A percentile compares a stretch with the other conserved stretches of the same genome.
These are phyloP conservation scores for Cyberlindnera mrakii DNA, from an alignment of 805 yeast genomes.

Conservation along the genomic window DNA sequence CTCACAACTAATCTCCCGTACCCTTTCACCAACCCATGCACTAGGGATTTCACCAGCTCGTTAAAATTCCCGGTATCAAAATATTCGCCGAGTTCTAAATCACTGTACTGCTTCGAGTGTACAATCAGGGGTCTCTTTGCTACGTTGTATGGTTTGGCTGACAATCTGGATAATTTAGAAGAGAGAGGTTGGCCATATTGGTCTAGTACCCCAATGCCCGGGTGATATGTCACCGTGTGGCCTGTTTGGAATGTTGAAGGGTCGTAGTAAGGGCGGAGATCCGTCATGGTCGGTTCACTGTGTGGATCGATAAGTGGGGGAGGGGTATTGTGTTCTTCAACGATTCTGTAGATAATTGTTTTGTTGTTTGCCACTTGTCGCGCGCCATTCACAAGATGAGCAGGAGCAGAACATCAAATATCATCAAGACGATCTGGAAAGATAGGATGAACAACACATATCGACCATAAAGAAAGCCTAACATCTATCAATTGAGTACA, in stretches of 20 bases:
- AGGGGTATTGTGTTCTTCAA: too few species aligned
- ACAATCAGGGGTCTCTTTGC: too few species aligned
- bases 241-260: constrained; percentile 63
- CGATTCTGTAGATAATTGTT: too few species aligned
- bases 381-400: too few species aligned
- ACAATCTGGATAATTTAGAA: constrained; percentile 29
- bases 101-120: constrained; percentile 22
- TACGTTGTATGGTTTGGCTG: constrained; percentile 2
- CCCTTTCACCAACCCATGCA: constrained; percentile 56
- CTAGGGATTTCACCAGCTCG: constrained; percentile 50
- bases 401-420: too few species aligned
- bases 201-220: constrained; percentile 58
- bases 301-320: too few species aligned
- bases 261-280: constrained; percentile 62
- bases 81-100: constrained; percentile 61
- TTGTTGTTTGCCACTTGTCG: too few species aligned
- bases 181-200: constrained; percentile 33
- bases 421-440: too few species aligned
- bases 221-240: constrained; percentile 52
- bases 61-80: constrained; percentile 53
- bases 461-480: too few species aligned
- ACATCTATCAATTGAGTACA: too few species aligned
- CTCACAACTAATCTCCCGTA: constrained; percentile 64
- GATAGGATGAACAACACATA: too few species aligned
- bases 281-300: background rate